phyloP scores from a whole-genome alignment of 2,329 filamentous ascomycete species.

The Claviceps digitariae region DNA sequence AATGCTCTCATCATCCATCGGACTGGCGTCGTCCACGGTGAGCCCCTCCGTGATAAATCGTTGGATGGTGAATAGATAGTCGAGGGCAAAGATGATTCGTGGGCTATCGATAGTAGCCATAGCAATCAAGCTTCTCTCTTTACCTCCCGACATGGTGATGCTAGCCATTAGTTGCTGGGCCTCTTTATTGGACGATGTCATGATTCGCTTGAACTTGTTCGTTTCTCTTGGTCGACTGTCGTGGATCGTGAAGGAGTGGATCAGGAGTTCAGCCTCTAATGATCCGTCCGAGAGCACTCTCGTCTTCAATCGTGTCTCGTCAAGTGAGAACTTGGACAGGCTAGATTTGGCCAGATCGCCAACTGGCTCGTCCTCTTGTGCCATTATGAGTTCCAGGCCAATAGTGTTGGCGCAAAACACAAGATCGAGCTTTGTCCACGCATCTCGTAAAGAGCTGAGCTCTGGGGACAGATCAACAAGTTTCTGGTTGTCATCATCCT shows the following conservation, averaged over 20 bases:
- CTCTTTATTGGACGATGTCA: conserved; percentile 90
- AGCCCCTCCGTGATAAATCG: conserved; percentile 65
- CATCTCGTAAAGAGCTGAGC: conserved; percentile 51
- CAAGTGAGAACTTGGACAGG: conserved; percentile 84
- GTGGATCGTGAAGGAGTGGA: conserved; percentile 87
- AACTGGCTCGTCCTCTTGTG: conserved; percentile 63
- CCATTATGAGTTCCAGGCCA: conserved; percentile 74
- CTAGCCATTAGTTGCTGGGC: conserved; percentile 98
- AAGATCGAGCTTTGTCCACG: conserved; percentile 88
- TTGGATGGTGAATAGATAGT: conserved; percentile 87
- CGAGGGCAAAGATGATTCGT: conserved; percentile 83
- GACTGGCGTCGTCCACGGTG: conserved; percentile 41
- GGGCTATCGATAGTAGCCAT: conserved; percentile 93
- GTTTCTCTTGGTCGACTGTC: conserved; percentile 81
- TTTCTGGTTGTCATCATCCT: conserved; percentile 22
- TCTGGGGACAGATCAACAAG: conserved; percentile 53
- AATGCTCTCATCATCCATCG: conserved; percentile 37
- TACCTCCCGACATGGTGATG: conserved; percentile 77
- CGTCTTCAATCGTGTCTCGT: conserved; percentile 82
- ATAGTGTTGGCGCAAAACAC: conserved; percentile 82
- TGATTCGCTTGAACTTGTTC: conserved; percentile 96
- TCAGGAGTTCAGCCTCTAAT: conserved; percentile 81
- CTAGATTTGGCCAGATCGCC: conserved; percentile 65
- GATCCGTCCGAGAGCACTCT: conserved; percentile 87
- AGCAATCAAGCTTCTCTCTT: conserved; percentile 70